A percentile compares a stretch with the other conserved stretches of the same genome.
Evolutionary conservation across 345 rosid species (phyloP).

Genomic region (Citrus inodora): DNA sequence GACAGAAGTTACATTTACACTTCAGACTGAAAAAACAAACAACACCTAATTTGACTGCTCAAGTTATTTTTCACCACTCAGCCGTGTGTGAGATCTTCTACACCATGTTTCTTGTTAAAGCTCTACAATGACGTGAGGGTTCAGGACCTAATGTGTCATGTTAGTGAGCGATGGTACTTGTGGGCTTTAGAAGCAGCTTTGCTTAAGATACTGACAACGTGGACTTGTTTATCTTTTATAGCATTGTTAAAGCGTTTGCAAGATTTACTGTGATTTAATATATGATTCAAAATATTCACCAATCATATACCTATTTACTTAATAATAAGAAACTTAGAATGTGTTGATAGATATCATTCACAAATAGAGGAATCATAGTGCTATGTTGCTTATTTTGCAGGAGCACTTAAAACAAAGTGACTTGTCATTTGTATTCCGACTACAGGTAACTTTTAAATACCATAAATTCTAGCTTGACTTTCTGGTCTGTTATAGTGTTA

Average conservation of each 20-base stretch:
- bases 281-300: constrained; percentile 3
- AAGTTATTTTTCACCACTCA: background rate
- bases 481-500: background rate
- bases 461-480: background rate
- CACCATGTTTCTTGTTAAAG: background rate
- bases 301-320: background rate
- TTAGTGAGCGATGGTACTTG: background rate
- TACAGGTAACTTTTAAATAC: constrained; percentile 60
- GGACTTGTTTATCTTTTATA: background rate
- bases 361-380: constrained; percentile 4
- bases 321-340: background rate
- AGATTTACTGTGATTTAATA: background rate
- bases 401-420: constrained; percentile 92
- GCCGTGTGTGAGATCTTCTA: background rate
- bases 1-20: too few relatives aligned
- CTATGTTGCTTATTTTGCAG: constrained; percentile 43
- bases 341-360: background rate
- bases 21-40: too few relatives aligned
- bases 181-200: background rate
- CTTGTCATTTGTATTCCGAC: constrained; percentile 82
- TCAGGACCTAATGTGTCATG: background rate
- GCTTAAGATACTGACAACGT: background rate
- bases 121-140: background rate
- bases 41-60: background rate
- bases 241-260: background rate